Conservation (phyloP, 1,139 yeast genomes). For the Wickerhamomyces sp. region DNA sequence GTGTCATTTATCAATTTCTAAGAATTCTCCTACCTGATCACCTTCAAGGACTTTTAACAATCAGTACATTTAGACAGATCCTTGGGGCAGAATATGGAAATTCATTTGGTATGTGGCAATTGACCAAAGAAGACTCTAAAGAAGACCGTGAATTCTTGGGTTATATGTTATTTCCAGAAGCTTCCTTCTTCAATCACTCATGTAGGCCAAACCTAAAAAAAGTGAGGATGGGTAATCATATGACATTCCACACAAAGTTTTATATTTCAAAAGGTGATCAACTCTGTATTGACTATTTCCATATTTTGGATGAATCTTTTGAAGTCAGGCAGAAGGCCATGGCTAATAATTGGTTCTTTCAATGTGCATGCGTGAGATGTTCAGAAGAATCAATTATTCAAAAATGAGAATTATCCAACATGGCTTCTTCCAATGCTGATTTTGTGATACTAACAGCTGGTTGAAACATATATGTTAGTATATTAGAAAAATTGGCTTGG, state of each 20-base stretch:
- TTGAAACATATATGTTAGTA: slow-evolving; percentile 5
- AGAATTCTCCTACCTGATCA: slow-evolving; percentile 36
- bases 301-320: slow-evolving; percentile 39
- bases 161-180: slow-evolving; percentile 60
- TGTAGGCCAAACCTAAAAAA: slow-evolving; percentile 48
- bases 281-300: slow-evolving; percentile 60
- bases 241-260: slow-evolving; percentile 32
- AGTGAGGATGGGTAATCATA: slow-evolving; percentile 28
- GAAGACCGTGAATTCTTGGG: slow-evolving; percentile 63
- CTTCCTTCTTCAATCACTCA: slow-evolving; percentile 68
- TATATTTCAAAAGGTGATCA: slow-evolving; percentile 42
- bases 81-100: slow-evolving; percentile 67
- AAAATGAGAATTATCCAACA: slow-evolving; percentile 25
- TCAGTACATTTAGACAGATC: slow-evolving; percentile 39
- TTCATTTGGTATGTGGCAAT: slow-evolving; percentile 72
- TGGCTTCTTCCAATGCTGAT: slow-evolving; percentile 42
- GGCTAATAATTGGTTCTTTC: slow-evolving; percentile 56
- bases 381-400: slow-evolving; percentile 15
- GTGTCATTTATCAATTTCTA: slow-evolving; percentile 47
- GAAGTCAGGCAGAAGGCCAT: slow-evolving; percentile 40
- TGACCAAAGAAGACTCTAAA: slow-evolving; percentile 23
- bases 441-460: slow-evolving; percentile 34
- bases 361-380: slow-evolving; percentile 52
- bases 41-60: slow-evolving; percentile 36
- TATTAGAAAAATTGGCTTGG: slow-evolving; percentile 2